Conservation (phyloP, 2,329 filamentous ascomycete species). For the Myriosclerotinia scirpicola region DNA sequence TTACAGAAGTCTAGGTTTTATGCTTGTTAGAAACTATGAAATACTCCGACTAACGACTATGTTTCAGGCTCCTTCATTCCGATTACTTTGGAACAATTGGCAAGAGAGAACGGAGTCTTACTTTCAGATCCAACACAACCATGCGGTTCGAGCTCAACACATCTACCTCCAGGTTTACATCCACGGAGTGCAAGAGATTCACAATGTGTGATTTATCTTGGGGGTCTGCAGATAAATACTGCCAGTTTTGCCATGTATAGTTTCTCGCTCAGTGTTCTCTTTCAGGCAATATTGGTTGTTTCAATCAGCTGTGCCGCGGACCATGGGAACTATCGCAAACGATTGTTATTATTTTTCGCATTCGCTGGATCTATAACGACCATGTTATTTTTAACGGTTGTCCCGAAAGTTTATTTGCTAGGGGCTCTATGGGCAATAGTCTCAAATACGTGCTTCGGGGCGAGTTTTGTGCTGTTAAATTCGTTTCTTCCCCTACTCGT, state of each 20-base stretch:
- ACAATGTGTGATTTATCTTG: conserved; percentile 79
- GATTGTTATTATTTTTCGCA: conserved; percentile 80
- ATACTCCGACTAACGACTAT: conserved; percentile 27
- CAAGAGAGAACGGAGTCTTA: conserved; percentile 86
- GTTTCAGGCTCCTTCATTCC: conserved; percentile 84
- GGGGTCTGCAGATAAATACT: conserved; percentile 88
- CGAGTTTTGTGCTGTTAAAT: conserved; percentile 92
- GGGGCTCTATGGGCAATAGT: conserved; percentile 83
- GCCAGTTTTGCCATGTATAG: conserved; percentile 98
- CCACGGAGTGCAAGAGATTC: conserved; percentile 43
- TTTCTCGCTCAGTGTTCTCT: conserved; percentile 85
- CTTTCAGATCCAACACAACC: conserved; percentile 73
- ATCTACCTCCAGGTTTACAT: conserved; percentile 27
- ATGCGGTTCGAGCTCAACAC: conserved; percentile 53
- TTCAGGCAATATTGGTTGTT: conserved; percentile 88
- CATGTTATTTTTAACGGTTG: conserved; percentile 83
- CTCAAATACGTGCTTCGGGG: conserved; percentile 91
- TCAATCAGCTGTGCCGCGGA: conserved; percentile 96
- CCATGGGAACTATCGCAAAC: conserved; percentile 89
- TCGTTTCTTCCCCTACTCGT: conserved; percentile 92
- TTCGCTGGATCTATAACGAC: conserved; percentile 77
- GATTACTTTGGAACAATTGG: conserved; percentile 89
- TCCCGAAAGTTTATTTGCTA: conserved; percentile 73
- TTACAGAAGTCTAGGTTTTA: conserved; percentile 17
- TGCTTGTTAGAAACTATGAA: background rate